A percentile compares a stretch with the other conserved stretches of the same genome.
Conservation (phyloP, 768 basidiomycete genomes). For the Collybia sp. region DNA sequence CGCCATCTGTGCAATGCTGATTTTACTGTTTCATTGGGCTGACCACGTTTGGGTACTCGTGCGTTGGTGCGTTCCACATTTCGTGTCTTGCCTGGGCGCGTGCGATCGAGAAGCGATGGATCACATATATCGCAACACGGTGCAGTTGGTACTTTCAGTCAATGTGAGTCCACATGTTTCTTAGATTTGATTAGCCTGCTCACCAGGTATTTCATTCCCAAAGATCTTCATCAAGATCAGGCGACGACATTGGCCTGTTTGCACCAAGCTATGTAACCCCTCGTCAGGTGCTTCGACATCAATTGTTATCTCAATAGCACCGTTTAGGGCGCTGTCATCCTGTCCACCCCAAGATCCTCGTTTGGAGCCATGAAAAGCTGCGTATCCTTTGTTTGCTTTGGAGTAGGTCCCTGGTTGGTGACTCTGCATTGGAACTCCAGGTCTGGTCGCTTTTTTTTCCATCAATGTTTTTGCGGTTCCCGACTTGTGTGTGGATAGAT, state of each 20-base stretch:
- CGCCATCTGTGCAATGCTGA: conserved; percentile 9
- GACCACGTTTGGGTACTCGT: conserved; percentile 8
- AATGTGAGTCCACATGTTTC: not conserved
- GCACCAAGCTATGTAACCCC: conserved; percentile 2
- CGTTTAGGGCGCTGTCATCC: not conserved
- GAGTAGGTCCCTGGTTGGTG: not conserved
- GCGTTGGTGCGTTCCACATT: not conserved
- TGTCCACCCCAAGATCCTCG: not conserved
- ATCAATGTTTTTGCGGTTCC: no score
- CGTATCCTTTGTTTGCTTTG: not conserved
- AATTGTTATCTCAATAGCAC: not conserved
- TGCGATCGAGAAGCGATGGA: conserved; percentile 11
- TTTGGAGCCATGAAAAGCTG: not conserved
- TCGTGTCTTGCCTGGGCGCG: conserved; percentile 6
- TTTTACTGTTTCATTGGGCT: conserved; percentile 4
- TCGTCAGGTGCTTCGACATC: conserved; percentile 4
- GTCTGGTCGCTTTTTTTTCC: no score
- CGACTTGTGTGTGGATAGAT: no score
- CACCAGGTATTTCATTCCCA: not conserved
- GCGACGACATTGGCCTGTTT: conserved; percentile 2
- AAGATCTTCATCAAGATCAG: not conserved
- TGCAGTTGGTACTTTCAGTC: not conserved
- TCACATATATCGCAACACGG: conserved; percentile 9
- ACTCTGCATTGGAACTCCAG: no score
- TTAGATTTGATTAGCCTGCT: not conserved